These are phyloP conservation scores for Calonectria ilicicola DNA, from an alignment of 2,329 filamentous ascomycete genomes.

Conservation along the genomic window DNA sequence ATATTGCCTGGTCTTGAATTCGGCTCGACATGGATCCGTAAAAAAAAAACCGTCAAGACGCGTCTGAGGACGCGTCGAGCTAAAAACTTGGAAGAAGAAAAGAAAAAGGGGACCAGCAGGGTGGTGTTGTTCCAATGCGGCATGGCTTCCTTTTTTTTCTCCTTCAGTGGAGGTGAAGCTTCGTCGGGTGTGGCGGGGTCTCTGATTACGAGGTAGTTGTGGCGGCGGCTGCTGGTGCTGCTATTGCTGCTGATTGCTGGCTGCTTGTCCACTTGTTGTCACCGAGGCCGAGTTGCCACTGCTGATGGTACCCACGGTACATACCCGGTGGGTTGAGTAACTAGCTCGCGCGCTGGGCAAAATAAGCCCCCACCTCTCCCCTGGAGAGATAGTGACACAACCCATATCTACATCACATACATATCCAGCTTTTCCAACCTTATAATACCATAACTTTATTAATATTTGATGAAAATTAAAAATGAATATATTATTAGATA, in stretches of 20 bases:
- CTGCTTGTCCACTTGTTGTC: neutral
- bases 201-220: slow-evolving; percentile 4
- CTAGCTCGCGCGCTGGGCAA: too few relatives aligned
- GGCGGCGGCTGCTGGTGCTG: too few relatives aligned
- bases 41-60: slow-evolving; percentile 11
- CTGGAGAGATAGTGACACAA: too few relatives aligned
- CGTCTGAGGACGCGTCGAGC: slow-evolving; percentile 20
- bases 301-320: slow-evolving; percentile 1
- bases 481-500: too few relatives aligned
- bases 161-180: slow-evolving; percentile 3
- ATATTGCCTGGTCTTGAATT: neutral
- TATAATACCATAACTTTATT: too few relatives aligned
- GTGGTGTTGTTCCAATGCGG: neutral
- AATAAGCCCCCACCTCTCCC: too few relatives aligned
- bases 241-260: too few relatives aligned
- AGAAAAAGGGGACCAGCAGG: slow-evolving; percentile 2
- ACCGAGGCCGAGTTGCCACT: neutral
- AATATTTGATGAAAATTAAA: too few relatives aligned
- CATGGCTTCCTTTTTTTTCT: neutral
- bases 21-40: slow-evolving; percentile 1
- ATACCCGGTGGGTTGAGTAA: neutral
- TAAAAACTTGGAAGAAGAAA: slow-evolving; percentile 4
- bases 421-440: too few relatives aligned
- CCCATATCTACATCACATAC: too few relatives aligned
- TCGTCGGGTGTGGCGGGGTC: slow-evolving; percentile 15